Percentiles rank a stretch among this genome's conserved stretches.
Evolutionary conservation across 352 stramenopile species (phyloP).

Genomic region (Peronospora belbahrii): DNA sequence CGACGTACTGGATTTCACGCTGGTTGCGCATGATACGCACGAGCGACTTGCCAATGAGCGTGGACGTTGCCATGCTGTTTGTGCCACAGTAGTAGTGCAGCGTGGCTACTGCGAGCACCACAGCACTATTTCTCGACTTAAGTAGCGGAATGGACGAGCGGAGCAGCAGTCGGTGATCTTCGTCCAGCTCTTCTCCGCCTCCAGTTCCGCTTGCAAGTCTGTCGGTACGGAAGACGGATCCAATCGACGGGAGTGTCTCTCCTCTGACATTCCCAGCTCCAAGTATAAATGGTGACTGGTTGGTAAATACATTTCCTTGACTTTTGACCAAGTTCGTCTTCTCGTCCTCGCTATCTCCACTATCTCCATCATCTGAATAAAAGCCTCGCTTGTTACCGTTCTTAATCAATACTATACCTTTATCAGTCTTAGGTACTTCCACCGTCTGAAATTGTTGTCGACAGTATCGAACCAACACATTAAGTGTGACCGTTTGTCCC

Average conservation of each 20-base stretch:
- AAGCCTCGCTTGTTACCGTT: slow-evolving; percentile 86
- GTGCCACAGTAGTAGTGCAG: slow-evolving; percentile 96
- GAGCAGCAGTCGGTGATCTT: slow-evolving; percentile 94
- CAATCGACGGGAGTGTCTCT: slow-evolving; percentile 51
- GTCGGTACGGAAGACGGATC: slow-evolving; percentile 71
- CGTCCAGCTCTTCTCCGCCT: slow-evolving; percentile 83
- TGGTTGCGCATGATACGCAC: slow-evolving; percentile 95
- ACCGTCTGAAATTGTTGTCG: slow-evolving; percentile 87
- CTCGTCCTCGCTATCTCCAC: slow-evolving; percentile 21
- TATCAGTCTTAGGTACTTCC: slow-evolving; percentile 37
- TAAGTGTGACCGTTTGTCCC: slow-evolving; percentile 93
- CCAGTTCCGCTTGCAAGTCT: slow-evolving; percentile 58
- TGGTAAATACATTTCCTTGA: slow-evolving; percentile 19
- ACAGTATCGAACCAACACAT: slow-evolving; percentile 94
- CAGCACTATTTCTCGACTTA: slow-evolving; percentile 94
- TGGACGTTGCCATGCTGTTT: slow-evolving; percentile 76
- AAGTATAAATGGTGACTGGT: slow-evolving; percentile 41
- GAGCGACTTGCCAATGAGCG: slow-evolving; percentile 93
- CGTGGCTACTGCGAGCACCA: slow-evolving; percentile 94
- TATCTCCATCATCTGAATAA: slow-evolving; percentile 96
- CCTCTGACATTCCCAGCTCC: slow-evolving; percentile 21
- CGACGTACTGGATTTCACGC: slow-evolving; percentile 97
- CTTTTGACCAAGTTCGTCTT: slow-evolving; percentile 16
- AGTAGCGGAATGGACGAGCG: slow-evolving; percentile 93
- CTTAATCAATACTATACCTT: slow-evolving; percentile 51